These are phyloP conservation scores for Talaromyces islandicus DNA, from an alignment of 2,329 filamentous ascomycete species.

Conservation along the genomic window DNA sequence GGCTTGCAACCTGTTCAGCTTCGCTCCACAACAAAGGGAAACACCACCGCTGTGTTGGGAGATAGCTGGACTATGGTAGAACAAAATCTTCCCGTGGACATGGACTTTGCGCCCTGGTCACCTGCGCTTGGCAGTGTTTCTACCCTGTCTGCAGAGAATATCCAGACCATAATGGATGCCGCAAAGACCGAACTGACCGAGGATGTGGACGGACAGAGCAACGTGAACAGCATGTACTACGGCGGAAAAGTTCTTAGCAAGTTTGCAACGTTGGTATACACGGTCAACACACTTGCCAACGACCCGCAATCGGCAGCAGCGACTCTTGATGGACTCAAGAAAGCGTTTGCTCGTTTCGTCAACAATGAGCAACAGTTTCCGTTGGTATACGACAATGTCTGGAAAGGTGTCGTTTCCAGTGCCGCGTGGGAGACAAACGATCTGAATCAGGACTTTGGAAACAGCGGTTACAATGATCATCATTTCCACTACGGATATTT, in stretches of 20 bases:
- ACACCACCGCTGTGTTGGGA: slow-evolving; percentile 64
- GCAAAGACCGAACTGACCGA: slow-evolving; percentile 70
- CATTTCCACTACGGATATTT: slow-evolving; percentile 74
- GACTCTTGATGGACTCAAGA: slow-evolving; percentile 58
- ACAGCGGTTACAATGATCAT: slow-evolving; percentile 66
- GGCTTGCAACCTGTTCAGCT: slow-evolving; percentile 54
- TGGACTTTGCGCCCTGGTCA: slow-evolving; percentile 76
- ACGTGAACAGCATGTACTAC: slow-evolving; percentile 86
- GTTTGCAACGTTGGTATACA: slow-evolving; percentile 64
- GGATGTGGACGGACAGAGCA: slow-evolving; percentile 65
- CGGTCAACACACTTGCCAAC: slow-evolving; percentile 57
- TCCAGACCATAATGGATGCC: slow-evolving; percentile 53
- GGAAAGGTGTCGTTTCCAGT: slow-evolving; percentile 76
- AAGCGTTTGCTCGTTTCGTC: slow-evolving; percentile 60
- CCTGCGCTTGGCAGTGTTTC: slow-evolving; percentile 38
- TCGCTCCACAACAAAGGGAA: slow-evolving; percentile 79
- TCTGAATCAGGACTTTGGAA: slow-evolving; percentile 75
- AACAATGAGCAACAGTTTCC: slow-evolving; percentile 62
- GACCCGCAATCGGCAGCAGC: slow-evolving; percentile 52
- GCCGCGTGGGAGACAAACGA: slow-evolving; percentile 67
- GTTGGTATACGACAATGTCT: slow-evolving; percentile 52
- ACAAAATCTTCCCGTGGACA: slow-evolving; percentile 60
- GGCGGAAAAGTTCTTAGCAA: slow-evolving; percentile 80
- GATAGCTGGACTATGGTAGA: slow-evolving; percentile 76
- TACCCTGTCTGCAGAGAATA: slow-evolving; percentile 44